Evolutionary conservation across 2,329 filamentous ascomycete species (phyloP).

Genomic region (Colletotrichum acutatum): DNA sequence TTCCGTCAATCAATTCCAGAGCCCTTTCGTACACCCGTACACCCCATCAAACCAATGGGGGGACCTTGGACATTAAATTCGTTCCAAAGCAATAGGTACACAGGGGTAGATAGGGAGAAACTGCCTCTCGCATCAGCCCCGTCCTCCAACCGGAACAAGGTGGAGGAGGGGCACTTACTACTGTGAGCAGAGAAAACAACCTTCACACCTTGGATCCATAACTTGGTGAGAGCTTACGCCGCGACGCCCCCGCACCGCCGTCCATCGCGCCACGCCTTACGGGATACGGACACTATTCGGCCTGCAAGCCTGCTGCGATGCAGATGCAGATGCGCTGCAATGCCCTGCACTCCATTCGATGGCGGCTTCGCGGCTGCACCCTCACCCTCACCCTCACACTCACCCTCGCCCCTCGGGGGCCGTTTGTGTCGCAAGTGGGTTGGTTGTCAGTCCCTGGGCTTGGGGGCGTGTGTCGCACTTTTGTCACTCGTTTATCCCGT

Average conservation of each 20-base stretch:
- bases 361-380: slow-evolving; percentile 12
- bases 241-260: neutral
- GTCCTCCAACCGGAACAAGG: neutral
- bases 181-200: too few species aligned
- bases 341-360: slow-evolving; percentile 31
- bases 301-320: slow-evolving; percentile 13
- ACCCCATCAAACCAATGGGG: too few species aligned
- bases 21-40: too few species aligned
- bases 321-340: slow-evolving; percentile 24
- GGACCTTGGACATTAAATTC: too few species aligned
- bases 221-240: slow-evolving; percentile 3
- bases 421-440: slow-evolving; percentile 30
- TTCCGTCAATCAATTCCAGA: too few species aligned
- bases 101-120: too few species aligned
- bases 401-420: neutral
- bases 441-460: neutral
- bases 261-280: slow-evolving; percentile 27
- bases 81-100: too few species aligned
- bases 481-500: slow-evolving; percentile 8
- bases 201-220: too few species aligned
- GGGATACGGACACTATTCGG: neutral
- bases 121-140: slow-evolving; percentile 21
- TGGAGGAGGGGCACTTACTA: too few species aligned
- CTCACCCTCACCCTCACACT: neutral
- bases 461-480: slow-evolving; percentile 9